Base-by-base conservation (phyloP, 1,139 yeast genomes). In the Dujonia santamariae region DNA sequence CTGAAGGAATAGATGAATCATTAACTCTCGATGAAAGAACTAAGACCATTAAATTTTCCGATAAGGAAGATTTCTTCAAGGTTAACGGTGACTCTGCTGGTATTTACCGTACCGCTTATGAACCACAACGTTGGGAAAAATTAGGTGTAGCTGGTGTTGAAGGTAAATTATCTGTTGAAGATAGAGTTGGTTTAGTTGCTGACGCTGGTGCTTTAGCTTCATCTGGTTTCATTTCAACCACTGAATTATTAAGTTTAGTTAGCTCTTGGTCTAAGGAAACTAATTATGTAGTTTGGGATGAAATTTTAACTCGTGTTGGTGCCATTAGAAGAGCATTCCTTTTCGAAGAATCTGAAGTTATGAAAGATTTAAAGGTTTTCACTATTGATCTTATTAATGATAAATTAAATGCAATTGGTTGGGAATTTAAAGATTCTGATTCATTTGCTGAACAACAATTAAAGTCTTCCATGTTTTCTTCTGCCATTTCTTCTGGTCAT, bases 51-150 rank as follows among this genome's bases (percentile, higher is more conserved):
- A 60, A 66, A 36, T 45, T 79, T 36, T 54, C 67, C 31, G 61
- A 57, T 13, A 52, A 66, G 34, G 63, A 70, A 42, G 78, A 72
- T 47, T 85, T 84, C 60, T 82, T 74, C 63, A 86, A 87, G 66
- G 63, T 86, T 46, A 87, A 87, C 51, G 86, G 85, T 37, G 84
- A 85, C 48, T 94, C 83, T 59, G 73, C 85, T 32, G 95, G 96
- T 54, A 75, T 87, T 39, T 87, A 80, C 67, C 78, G 95, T 54
- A 84, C 94, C 32, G 75, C 84, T 21, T 87, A 88, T 60, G 68
- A 85, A 9, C 71, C 82, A 25, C 80, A 75, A 37, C 83, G 95
- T 57, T 78, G 94, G 79, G 58, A 67, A 34, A 80, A 80, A 59
- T 74, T 87, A 46, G 87, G 92, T 38, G 59, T 72, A 46, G 87